Base-by-base conservation (phyloP, 257 asterid species). In the Ilex asprella region DNA sequence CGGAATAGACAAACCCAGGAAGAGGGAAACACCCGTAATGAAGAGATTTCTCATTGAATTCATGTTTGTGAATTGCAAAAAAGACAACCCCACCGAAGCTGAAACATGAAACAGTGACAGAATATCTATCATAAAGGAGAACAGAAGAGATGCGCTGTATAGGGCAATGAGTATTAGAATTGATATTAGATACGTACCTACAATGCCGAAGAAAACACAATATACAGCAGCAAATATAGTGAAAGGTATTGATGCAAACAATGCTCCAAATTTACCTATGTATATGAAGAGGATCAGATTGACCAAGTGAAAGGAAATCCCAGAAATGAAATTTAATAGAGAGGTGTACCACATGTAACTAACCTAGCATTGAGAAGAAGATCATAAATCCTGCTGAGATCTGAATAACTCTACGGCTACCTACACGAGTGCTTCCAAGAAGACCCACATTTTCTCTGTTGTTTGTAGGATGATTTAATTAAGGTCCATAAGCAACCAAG, bases 351-450 rank as follows among this genome's bases (percentile, higher is more conserved):
- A 12, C 15, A 53, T 31, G 21, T 44, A 31, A 68, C 73, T 63
- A 27, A 88, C 98, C 98, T 56, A 92, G 66, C 16, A 92, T 69
- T 50, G 99, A 76, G 84, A 92, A 89, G 78, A 89, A 92, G 67
- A 92, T 88, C 98, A 92, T 92, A 77, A 92, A 92, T 60, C 98
- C 97, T 43, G 98, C 98, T 65, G 95, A 76, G 61, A 92, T 85
- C 75, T 89, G 97, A 78, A 92, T 74, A 16, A 92, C 95, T 41
- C 99, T 76, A 5, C 97, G 83, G 79, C 99, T 92, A 53, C 97
- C 99, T 46, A 89, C 95, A 29, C 97, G 84, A 41, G 99, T 92
- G 88, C 97, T 92, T 81, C 99, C 99, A 65, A 92, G 89, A 79
- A 92, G 99, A 35, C 99, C 99, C 21, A 92, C 75, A 60, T 92